Evolutionary conservation across 176 grass and related monocot genomes (phyloP), one percentile per base, ranked within the genome.

Genomic region (Poa annua): DNA sequence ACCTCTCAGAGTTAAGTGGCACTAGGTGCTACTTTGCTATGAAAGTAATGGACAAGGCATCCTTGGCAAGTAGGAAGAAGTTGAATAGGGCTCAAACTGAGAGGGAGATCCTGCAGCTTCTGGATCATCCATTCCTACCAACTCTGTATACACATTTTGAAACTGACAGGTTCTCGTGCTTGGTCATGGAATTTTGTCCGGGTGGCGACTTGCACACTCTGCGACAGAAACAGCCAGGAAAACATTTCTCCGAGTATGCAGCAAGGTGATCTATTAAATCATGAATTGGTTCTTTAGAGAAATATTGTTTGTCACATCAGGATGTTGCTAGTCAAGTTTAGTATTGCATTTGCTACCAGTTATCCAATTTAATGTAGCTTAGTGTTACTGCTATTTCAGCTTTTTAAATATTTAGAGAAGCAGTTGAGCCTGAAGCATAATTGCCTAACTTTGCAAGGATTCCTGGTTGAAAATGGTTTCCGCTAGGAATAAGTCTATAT

Each of bases 41-140:
- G 92, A 98, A 98, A 81, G 96, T 98, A 49, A 96, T 96, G 93
- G 93, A 96, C 80, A 96, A 96, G 80, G 93, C 93, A 69, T 92
- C 90, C 65, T 79, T 97, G 72, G 91, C 88, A 21, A 97, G 94
- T 72, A 88, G 94, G 83, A 97, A 97, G 81, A 97, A 97, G 83
- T 71, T 97, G 78, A 97, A 93, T 22, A 88, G 94, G 84, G 91
- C 94, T 82, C 94, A 97, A 71, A 97, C 94, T 55, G 94, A 97
- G 83, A 93, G 94, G 57, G 94, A 93, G 75, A 97, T 97, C 49
- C 88, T 97, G 13, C 94, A 97, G 75, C 88, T 97, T 81, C 81
- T 97, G 60, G 94, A 97, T 76, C 94, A 97, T 66, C 94, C 94
- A 24, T 97, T 97, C 81, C 88, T 97, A 17, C 94, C 94, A 32